Evolutionary conservation across 352 stramenopile genomes (phyloP).

Genomic region (Pythium chondricola): DNA sequence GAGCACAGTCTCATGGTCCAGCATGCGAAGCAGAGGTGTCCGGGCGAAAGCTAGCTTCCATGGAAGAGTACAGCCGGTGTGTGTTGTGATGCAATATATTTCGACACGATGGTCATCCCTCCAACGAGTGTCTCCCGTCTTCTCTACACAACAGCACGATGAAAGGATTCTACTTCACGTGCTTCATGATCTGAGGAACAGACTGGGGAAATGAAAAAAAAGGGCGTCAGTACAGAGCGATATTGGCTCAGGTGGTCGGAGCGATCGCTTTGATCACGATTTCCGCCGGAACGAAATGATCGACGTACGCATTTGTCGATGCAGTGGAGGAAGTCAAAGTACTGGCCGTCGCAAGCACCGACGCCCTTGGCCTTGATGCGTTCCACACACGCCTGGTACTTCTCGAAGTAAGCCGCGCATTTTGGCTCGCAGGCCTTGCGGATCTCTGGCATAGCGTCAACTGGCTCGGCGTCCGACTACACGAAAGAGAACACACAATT

Average conservation of each 20-base stretch:
- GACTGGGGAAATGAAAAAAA: slow-evolving; percentile 30
- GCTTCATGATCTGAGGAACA: slow-evolving; percentile 93
- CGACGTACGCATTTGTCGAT: slow-evolving; percentile 93
- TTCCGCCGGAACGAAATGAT: no score
- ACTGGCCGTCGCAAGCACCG: slow-evolving; percentile 92
- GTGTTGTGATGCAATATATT: slow-evolving; percentile 27
- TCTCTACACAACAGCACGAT: slow-evolving; percentile 8
- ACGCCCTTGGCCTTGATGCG: slow-evolving; percentile 90
- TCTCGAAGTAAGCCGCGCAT: slow-evolving; percentile 78
- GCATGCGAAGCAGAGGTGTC: no score
- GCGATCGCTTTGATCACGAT: no score
- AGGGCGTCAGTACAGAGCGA: no score
- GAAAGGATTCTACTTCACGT: slow-evolving; percentile 79
- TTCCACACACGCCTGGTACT: slow-evolving; percentile 90
- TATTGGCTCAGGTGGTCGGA: no score
- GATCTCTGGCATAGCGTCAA: slow-evolving; percentile 92
- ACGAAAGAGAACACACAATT: not conserved
- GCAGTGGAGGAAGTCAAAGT: slow-evolving; percentile 94
- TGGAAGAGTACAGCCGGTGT: no score
- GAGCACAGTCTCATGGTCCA: no score
- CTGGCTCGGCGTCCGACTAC: slow-evolving; percentile 82
- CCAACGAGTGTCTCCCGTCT: slow-evolving; percentile 1
- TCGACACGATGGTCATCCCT: slow-evolving; percentile 3
- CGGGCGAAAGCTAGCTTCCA: no score
- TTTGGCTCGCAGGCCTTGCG: slow-evolving; percentile 90